Evolutionary conservation across 306 rosid genomes (phyloP).

Genomic region (Adenanthera pavonina): DNA sequence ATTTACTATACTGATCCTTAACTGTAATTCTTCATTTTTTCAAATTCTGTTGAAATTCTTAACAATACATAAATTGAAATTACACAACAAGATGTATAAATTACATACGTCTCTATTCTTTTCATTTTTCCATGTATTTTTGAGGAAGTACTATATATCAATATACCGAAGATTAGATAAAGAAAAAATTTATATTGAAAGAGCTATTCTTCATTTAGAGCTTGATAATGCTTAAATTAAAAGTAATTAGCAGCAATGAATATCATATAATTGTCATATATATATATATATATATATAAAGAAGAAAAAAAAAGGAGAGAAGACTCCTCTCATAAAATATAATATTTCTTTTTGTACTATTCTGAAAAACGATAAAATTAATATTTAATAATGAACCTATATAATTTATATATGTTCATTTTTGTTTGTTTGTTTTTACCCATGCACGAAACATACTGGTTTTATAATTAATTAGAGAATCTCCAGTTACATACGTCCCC

Average conservation of each 20-base stretch:
- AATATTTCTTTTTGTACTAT: not conserved
- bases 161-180: too few species aligned
- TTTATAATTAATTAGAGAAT: not conserved
- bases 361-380: not conserved
- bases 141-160: too few species aligned
- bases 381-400: not conserved
- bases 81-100: not conserved
- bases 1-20: too few species aligned
- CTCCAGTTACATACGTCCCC: not conserved
- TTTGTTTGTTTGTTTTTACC: not conserved
- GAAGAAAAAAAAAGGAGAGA: too few species aligned
- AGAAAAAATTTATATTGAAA: too few species aligned
- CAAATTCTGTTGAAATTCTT: not conserved
- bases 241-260: too few species aligned
- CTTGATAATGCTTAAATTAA: too few species aligned
- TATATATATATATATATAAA: too few species aligned
- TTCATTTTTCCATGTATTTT: too few species aligned
- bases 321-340: not conserved
- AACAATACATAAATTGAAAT: not conserved
- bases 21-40: not conserved
- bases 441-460: not conserved
- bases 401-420: not conserved
- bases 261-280: too few species aligned
- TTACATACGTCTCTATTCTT: not conserved
- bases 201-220: too few species aligned